Evolutionary conservation across 164 flowering plant species (phyloP).

Genomic region (Magnolia sinica): DNA sequence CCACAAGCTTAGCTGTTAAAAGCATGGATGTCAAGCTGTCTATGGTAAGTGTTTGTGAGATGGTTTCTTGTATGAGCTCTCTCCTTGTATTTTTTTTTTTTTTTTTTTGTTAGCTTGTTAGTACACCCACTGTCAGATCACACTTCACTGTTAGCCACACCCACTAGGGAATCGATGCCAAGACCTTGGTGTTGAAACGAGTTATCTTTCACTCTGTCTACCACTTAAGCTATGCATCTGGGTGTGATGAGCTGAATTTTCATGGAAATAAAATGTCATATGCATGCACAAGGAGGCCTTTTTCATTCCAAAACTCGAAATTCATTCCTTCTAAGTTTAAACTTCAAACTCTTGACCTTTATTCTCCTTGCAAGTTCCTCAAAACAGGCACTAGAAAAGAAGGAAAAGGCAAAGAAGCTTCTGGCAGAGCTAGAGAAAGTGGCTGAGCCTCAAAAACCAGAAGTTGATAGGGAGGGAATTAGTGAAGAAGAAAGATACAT

Average conservation of each 20-base stretch:
- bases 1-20: slow-evolving; percentile 30
- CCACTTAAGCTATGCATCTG: no score
- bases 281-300: neutral
- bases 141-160: no score
- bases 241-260: neutral
- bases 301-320: neutral
- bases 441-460: slow-evolving; percentile 38
- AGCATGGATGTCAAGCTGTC: slow-evolving; percentile 51
- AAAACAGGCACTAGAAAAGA: slow-evolving; percentile 68
- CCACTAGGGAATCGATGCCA: no score
- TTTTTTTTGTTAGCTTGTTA: no score
- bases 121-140: no score
- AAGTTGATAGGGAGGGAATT: slow-evolving; percentile 74
- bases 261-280: neutral
- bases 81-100: neutral
- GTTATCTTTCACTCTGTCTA: no score
- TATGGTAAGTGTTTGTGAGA: slow-evolving; percentile 39
- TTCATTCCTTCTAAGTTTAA: slow-evolving; percentile 1
- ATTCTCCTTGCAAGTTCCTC: slow-evolving; percentile 6
- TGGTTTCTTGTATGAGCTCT: neutral
- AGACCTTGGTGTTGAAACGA: no score
- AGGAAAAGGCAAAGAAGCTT: slow-evolving; percentile 71
- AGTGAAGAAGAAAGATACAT: slow-evolving; percentile 90
- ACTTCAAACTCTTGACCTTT: neutral
- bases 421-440: slow-evolving; percentile 59